Conservation (phyloP, 306 rosid species). For the Prunus persica region DNA sequence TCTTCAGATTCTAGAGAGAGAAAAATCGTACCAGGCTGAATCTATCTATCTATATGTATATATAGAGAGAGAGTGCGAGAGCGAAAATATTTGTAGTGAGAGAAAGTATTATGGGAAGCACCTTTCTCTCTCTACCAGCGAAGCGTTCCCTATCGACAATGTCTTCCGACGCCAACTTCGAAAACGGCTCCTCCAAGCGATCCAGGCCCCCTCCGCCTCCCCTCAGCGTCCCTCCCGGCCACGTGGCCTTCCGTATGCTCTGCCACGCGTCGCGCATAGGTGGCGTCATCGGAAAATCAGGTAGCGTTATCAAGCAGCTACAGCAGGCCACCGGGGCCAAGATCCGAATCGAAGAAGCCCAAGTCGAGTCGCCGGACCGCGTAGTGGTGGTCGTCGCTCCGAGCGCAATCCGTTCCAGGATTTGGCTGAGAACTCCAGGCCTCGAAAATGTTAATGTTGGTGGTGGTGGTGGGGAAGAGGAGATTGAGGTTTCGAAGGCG, state of each 20-base stretch:
- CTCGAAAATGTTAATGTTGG: background rate
- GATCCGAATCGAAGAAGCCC: conserved; percentile 83
- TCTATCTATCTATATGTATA: background rate
- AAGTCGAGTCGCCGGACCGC: conserved; percentile 70
- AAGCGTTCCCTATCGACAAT: conserved; percentile 50
- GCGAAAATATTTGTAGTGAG: background rate
- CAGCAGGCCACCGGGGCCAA: conserved; percentile 75
- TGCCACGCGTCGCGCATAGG: conserved; percentile 88
- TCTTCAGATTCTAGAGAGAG: background rate
- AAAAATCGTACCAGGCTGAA: background rate
- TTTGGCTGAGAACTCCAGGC: conserved; percentile 8
- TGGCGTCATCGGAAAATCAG: conserved; percentile 91
- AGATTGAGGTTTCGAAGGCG: conserved; percentile 62
- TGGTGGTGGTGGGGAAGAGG: conserved; percentile 23
- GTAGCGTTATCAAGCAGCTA: conserved; percentile 65
- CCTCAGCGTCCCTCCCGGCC: conserved; percentile 55
- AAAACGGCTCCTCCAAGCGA: conserved; percentile 64
- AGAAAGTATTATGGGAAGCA: conserved; percentile 62
- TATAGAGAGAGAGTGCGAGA: conserved; percentile 4
- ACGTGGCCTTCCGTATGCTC: conserved; percentile 77
- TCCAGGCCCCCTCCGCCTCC: conserved; percentile 48
- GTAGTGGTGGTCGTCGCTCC: conserved; percentile 53
- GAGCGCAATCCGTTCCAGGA: conserved; percentile 25
- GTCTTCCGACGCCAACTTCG: conserved; percentile 36
- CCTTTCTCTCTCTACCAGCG: conserved; percentile 55